A percentile compares a stretch with the other conserved stretches of the same genome.
These are phyloP conservation scores for Aspergillus brunneoviolaceus DNA, from an alignment of 2,329 filamentous ascomycete species.

Conservation along the genomic window DNA sequence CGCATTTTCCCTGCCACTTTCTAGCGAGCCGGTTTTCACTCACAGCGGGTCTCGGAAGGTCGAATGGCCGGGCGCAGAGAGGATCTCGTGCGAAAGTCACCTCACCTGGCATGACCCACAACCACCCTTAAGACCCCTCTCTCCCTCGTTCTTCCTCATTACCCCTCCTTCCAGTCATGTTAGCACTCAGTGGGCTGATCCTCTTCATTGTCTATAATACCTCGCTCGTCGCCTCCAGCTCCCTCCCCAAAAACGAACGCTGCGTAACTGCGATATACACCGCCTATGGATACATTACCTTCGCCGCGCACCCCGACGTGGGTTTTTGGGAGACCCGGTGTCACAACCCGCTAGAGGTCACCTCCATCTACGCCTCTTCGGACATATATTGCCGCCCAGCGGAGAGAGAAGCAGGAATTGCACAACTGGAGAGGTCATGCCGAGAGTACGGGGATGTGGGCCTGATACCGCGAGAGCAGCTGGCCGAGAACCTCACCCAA, in stretches of 20 bases:
- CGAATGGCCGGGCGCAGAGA: background rate
- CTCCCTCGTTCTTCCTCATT: background rate
- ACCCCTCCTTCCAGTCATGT: conserved; percentile 16
- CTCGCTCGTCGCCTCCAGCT: conserved; percentile 9
- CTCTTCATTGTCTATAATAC: conserved; percentile 13
- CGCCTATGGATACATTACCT: conserved; percentile 34
- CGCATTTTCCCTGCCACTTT: background rate
- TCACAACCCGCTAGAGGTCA: conserved; percentile 32
- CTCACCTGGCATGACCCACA: conserved; percentile 5
- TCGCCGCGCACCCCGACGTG: conserved; percentile 22
- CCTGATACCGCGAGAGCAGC: conserved; percentile 27
- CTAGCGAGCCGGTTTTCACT: background rate
- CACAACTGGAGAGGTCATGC: conserved; percentile 22
- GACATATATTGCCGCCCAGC: conserved; percentile 32
- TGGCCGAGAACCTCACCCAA: conserved; percentile 34
- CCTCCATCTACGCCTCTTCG: conserved; percentile 39
- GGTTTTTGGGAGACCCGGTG: conserved; percentile 30
- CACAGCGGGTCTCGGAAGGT: background rate
- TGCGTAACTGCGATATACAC: conserved; percentile 35
- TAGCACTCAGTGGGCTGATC: conserved; percentile 18
- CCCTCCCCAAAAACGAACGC: conserved; percentile 25
- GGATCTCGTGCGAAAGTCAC: conserved; percentile 1
- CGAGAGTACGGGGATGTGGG: conserved; percentile 26
- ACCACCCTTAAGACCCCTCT: background rate
- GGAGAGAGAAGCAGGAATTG: conserved; percentile 25